Conservation (phyloP, 164 flowering plant species). For the Cinnamomum chago region DNA sequence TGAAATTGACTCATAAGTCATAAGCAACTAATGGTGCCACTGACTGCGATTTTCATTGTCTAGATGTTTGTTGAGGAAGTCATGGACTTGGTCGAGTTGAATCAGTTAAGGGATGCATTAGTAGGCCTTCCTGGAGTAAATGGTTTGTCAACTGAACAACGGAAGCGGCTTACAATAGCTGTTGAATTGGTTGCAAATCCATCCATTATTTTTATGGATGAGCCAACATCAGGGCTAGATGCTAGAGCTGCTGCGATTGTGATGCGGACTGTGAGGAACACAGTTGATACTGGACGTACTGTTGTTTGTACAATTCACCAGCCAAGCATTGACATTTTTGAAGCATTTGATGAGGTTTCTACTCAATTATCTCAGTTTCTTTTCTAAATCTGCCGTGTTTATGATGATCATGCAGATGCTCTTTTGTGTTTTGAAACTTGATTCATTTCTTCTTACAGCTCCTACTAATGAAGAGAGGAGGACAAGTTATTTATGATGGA, state of each 20-base stretch:
- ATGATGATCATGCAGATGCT: not conserved
- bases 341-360: constrained; percentile 72
- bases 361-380: not conserved
- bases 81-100: constrained; percentile 59
- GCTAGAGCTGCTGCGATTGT: constrained; percentile 76
- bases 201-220: constrained; percentile 70
- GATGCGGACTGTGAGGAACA: constrained; percentile 68
- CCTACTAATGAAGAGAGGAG: constrained; percentile 84
- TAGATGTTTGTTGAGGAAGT: constrained; percentile 64
- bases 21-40: not conserved
- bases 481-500: constrained; percentile 73
- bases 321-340: constrained; percentile 74
- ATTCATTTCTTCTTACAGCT: constrained; percentile 35
- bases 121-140: constrained; percentile 65
- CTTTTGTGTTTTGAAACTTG: constrained; percentile 1
- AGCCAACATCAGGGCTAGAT: constrained; percentile 69
- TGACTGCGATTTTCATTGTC: not conserved
- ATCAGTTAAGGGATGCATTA: constrained; percentile 34
- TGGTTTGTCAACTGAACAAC: constrained; percentile 71
- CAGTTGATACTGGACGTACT: constrained; percentile 68
- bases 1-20: not conserved
- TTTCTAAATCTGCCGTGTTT: not conserved
- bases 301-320: constrained; percentile 80
- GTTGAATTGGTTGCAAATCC: constrained; percentile 75
- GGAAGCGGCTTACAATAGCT: constrained; percentile 72